These are phyloP conservation scores for Kodamaea fukazawae DNA, from an alignment of 805 yeast species.

Conservation along the genomic window DNA sequence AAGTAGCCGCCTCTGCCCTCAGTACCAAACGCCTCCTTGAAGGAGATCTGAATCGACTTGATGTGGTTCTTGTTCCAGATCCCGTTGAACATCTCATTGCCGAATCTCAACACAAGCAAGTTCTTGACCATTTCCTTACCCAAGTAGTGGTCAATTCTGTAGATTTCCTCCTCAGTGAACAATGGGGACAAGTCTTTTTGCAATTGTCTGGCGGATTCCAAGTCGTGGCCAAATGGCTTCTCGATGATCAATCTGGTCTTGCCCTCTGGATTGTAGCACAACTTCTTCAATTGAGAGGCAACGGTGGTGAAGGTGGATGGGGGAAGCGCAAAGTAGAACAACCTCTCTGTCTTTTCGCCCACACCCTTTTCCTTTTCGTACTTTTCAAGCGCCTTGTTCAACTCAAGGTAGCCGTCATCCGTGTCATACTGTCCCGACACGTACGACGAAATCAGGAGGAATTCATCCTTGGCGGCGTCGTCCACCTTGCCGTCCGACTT, in stretches of 20 bases:
- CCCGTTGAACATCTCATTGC: slow-evolving; percentile 83
- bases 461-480: slow-evolving; percentile 51
- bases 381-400: slow-evolving; percentile 53
- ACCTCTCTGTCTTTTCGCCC: slow-evolving; percentile 58
- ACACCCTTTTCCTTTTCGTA: slow-evolving; percentile 53
- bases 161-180: slow-evolving; percentile 87
- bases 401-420: slow-evolving; percentile 64
- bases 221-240: slow-evolving; percentile 96
- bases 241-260: slow-evolving; percentile 80
- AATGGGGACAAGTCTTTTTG: slow-evolving; percentile 78
- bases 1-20: slow-evolving; percentile 99
- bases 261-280: slow-evolving; percentile 66
- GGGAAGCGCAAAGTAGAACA: slow-evolving; percentile 92
- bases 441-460: slow-evolving; percentile 65
- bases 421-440: slow-evolving; percentile 77
- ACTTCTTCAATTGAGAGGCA: slow-evolving; percentile 65
- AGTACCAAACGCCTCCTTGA: slow-evolving; percentile 98
- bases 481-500: slow-evolving; percentile 34
- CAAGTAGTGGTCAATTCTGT: slow-evolving; percentile 94
- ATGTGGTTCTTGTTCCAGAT: slow-evolving; percentile 84
- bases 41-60: slow-evolving; percentile 78
- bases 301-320: slow-evolving; percentile 87
- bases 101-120: slow-evolving; percentile 83
- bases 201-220: slow-evolving; percentile 71
- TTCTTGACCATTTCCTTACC: slow-evolving; percentile 99